Conservation (phyloP, 2,329 filamentous ascomycete species). For the Claviceps paspali region DNA sequence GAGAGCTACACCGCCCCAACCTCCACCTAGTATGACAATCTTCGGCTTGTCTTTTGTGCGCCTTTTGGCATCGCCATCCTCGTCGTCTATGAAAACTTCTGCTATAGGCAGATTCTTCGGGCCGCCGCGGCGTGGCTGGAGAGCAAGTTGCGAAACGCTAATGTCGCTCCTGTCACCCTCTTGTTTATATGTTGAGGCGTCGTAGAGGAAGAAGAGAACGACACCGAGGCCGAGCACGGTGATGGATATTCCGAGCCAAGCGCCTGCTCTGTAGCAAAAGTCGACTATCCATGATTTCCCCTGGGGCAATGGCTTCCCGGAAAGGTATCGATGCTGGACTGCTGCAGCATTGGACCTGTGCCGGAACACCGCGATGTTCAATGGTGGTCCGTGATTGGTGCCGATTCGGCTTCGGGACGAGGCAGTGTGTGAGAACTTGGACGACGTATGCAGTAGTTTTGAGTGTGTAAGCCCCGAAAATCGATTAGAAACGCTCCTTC, state of each 20-base stretch:
- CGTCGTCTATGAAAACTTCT: slow-evolving; percentile 76
- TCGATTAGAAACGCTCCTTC: background rate
- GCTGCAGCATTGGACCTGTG: background rate
- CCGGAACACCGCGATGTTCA: background rate
- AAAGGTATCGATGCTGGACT: slow-evolving; percentile 18
- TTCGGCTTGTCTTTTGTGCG: slow-evolving; percentile 75
- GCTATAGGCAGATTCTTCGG: slow-evolving; percentile 92
- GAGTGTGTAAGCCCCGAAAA: background rate
- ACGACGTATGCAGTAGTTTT: background rate
- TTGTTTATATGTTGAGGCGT: slow-evolving; percentile 79
- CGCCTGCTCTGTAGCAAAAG: slow-evolving; percentile 53
- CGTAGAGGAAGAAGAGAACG: slow-evolving; percentile 81
- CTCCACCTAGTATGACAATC: slow-evolving; percentile 81
- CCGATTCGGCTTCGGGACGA: background rate
- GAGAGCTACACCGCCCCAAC: slow-evolving; percentile 87
- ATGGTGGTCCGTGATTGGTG: background rate
- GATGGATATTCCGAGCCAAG: slow-evolving; percentile 52
- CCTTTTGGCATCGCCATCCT: slow-evolving; percentile 57
- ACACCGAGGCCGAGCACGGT: slow-evolving; percentile 54
- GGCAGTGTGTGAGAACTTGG: background rate
- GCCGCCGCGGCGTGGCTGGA: slow-evolving; percentile 68
- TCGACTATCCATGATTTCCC: slow-evolving; percentile 32
- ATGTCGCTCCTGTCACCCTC: slow-evolving; percentile 53
- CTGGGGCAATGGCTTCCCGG: slow-evolving; percentile 37
- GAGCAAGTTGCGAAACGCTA: slow-evolving; percentile 66